Evolutionary conservation across 2,329 filamentous ascomycete genomes (phyloP).

Genomic region (Sporothrix phasma): DNA sequence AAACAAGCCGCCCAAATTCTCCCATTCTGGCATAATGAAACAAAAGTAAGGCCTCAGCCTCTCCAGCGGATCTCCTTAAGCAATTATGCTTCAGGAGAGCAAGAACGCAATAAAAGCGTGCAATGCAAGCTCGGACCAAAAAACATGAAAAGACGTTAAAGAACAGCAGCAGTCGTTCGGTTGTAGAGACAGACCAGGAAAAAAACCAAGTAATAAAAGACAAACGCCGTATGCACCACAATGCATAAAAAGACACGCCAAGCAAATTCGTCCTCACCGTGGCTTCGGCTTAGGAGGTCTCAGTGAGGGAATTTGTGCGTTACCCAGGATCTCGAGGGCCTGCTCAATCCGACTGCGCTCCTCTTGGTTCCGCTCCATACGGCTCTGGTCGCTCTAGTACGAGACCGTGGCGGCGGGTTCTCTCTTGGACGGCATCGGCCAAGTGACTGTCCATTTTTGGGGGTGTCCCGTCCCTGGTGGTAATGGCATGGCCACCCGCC

Average conservation of each 20-base stretch:
- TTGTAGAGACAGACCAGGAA: too few species aligned
- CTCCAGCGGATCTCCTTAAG: background rate
- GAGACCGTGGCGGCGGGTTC: background rate
- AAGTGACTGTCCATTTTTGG: background rate
- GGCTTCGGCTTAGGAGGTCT: too few species aligned
- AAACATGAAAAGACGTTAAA: background rate
- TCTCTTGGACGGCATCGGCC: constrained; percentile 7
- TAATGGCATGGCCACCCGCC: background rate
- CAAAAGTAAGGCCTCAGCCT: background rate
- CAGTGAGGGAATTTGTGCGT: too few species aligned
- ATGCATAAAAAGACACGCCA: background rate
- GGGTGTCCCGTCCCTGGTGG: background rate
- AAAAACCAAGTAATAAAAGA: background rate
- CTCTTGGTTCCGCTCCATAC: too few species aligned
- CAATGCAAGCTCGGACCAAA: background rate
- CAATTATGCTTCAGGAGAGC: too few species aligned
- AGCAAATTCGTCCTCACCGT: too few species aligned
- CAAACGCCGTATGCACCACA: background rate
- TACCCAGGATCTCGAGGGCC: too few species aligned
- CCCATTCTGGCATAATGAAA: background rate
- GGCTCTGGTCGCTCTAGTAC: background rate
- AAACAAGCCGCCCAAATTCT: background rate
- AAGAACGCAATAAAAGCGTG: background rate
- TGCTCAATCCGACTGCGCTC: too few species aligned
- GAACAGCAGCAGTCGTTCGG: too few species aligned